phyloP scores from a whole-genome alignment of 2,329 filamentous ascomycete genomes.

The Sodiomyces alkalinus region DNA sequence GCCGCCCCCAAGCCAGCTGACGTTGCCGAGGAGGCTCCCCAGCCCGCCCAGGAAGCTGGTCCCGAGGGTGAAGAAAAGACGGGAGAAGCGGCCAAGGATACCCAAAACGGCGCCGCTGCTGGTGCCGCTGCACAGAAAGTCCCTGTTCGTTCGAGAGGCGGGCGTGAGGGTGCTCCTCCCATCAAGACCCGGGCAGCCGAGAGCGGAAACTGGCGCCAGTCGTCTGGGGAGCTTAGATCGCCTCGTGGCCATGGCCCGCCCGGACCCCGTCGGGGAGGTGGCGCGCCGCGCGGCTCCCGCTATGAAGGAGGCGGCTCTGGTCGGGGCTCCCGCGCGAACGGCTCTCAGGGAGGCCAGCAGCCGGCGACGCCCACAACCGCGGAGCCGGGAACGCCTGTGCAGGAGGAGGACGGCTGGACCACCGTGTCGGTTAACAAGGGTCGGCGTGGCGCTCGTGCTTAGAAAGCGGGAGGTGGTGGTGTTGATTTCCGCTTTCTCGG shows the following conservation, averaged over 20 bases:
- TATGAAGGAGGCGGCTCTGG: slow-evolving; percentile 28
- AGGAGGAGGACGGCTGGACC: slow-evolving; percentile 50
- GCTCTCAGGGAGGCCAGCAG: slow-evolving; percentile 20
- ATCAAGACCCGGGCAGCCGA: slow-evolving; percentile 41
- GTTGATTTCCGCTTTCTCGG: too few species aligned
- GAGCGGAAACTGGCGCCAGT: slow-evolving; percentile 44
- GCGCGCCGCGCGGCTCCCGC: slow-evolving; percentile 26
- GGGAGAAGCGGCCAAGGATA: slow-evolving; percentile 12
- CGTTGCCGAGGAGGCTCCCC: slow-evolving; percentile 13
- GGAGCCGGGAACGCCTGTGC: slow-evolving; percentile 18
- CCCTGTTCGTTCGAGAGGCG: slow-evolving; percentile 21
- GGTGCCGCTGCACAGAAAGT: slow-evolving; percentile 27
- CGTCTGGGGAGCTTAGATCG: slow-evolving; percentile 31
- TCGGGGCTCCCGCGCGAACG: slow-evolving; percentile 34
- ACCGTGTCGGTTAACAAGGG: slow-evolving; percentile 25
- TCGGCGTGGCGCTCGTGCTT: slow-evolving; percentile 1
- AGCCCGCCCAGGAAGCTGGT: slow-evolving; percentile 13
- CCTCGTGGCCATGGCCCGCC: slow-evolving; percentile 29
- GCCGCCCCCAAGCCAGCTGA: slow-evolving; percentile 18
- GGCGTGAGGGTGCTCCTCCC: slow-evolving; percentile 24
- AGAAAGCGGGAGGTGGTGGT: too few species aligned
- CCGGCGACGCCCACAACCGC: slow-evolving; percentile 20
- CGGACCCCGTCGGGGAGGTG: slow-evolving; percentile 25
- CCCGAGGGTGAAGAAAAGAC: slow-evolving; percentile 17
- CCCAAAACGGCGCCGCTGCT: slow-evolving; percentile 19